These are phyloP conservation scores for Parastagonospora nodorum DNA, from an alignment of 2,329 filamentous ascomycete genomes.

Conservation along the genomic window DNA sequence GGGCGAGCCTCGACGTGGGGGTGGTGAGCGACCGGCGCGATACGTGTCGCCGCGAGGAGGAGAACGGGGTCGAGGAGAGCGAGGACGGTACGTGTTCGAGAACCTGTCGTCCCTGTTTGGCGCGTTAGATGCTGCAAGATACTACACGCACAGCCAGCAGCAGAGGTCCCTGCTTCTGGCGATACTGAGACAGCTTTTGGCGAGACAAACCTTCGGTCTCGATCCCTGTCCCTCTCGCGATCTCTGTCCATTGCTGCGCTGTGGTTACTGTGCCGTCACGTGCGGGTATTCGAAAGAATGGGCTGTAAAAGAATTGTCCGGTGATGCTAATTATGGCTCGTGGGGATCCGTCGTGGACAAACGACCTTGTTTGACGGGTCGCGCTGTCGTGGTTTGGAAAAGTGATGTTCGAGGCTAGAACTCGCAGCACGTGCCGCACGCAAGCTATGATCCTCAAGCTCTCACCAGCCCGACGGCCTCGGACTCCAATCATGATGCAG, in stretches of 20 bases:
- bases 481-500: no score
- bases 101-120: constrained; percentile 40
- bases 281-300: constrained; percentile 2
- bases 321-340: neutral
- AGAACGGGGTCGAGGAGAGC: constrained; percentile 38
- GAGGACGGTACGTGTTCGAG: constrained; percentile 46
- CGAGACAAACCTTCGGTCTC: constrained; percentile 51
- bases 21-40: constrained; percentile 41
- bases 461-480: neutral
- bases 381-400: constrained; percentile 23
- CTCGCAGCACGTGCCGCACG: constrained; percentile 9
- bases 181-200: constrained; percentile 17
- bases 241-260: constrained; percentile 43
- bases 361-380: constrained; percentile 9
- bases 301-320: constrained; percentile 1
- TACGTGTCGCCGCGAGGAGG: constrained; percentile 45
- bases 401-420: constrained; percentile 34
- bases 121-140: constrained; percentile 14
- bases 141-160: neutral
- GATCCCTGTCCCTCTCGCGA: constrained; percentile 49
- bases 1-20: constrained; percentile 32
- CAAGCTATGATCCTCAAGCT: neutral
- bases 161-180: constrained; percentile 1
- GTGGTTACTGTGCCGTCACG: neutral
- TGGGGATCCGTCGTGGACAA: constrained; percentile 1